Percentiles rank a stretch among this genome's conserved stretches.
These are phyloP conservation scores for Paecilomyces dactylethromorphus DNA, from an alignment of 2,329 filamentous ascomycete species.

Conservation along the genomic window DNA sequence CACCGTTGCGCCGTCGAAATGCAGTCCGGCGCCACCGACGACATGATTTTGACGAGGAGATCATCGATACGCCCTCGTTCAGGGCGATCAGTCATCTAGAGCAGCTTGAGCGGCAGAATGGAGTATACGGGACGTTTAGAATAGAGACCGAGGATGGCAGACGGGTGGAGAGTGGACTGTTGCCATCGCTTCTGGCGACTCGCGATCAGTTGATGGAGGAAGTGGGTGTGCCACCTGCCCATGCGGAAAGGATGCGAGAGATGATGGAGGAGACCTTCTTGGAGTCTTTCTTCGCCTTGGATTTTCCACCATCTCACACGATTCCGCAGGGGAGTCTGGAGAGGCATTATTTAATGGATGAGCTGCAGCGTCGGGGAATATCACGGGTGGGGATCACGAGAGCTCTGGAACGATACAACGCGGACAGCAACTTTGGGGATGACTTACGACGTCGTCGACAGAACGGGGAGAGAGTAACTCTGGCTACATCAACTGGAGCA, in stretches of 20 bases:
- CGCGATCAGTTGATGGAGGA: constrained; percentile 36
- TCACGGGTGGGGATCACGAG: constrained; percentile 29
- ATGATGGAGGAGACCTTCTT: constrained; percentile 40
- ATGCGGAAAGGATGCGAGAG: constrained; percentile 35
- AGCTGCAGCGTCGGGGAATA: constrained; percentile 33
- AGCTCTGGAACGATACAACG: constrained; percentile 32
- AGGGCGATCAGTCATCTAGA: constrained; percentile 34
- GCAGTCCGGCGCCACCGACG: constrained; percentile 31
- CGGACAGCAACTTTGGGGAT: constrained; percentile 32
- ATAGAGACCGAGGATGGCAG: constrained; percentile 37
- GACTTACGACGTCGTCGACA: constrained; percentile 30
- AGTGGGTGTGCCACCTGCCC: constrained; percentile 29
- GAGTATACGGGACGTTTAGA: constrained; percentile 36
- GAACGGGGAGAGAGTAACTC: constrained; percentile 31
- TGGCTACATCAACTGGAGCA: constrained; percentile 26
- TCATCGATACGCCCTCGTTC: constrained; percentile 26
- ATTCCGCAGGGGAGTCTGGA: constrained; percentile 27
- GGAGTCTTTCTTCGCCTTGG: constrained; percentile 36
- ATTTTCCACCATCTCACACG: constrained; percentile 31
- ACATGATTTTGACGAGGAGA: constrained; percentile 17
- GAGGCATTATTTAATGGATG: constrained; percentile 29
- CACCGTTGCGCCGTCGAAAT: constrained; percentile 31
- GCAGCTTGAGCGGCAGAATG: constrained; percentile 32
- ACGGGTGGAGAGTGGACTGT: constrained; percentile 33
- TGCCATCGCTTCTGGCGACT: constrained; percentile 36